Evolutionary conservation across 805 yeast species (phyloP).

Genomic region (Candida morakotiae): DNA sequence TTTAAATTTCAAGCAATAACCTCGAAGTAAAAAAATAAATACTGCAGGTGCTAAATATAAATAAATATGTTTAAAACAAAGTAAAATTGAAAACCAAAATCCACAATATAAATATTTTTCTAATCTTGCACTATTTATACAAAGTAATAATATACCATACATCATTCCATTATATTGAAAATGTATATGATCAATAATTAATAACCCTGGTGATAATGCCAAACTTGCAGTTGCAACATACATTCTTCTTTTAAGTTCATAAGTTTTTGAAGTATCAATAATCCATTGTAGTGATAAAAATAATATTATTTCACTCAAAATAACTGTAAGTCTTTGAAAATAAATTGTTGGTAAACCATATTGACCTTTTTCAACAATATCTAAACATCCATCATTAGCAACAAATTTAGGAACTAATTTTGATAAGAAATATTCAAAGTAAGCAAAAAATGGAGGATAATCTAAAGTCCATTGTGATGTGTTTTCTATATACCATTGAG

Average conservation of each 20-base stretch:
- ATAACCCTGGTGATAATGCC: conserved; percentile 82
- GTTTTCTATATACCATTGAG: conserved; percentile 77
- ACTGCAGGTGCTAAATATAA: conserved; percentile 93
- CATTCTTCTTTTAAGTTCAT: conserved; percentile 41
- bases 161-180: conserved; percentile 96
- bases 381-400: conserved; percentile 71
- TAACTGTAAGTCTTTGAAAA: conserved; percentile 80
- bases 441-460: conserved; percentile 97
- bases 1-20: conserved; percentile 56
- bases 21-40: conserved; percentile 71
- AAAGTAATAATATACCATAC: conserved; percentile 75
- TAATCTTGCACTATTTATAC: conserved; percentile 68
- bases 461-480: conserved; percentile 91
- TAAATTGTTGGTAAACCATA: conserved; percentile 77
- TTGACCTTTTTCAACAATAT: conserved; percentile 56
- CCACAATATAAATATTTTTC: conserved; percentile 58
- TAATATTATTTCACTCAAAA: conserved; percentile 68
- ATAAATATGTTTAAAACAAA: conserved; percentile 94
- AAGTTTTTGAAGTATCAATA: conserved; percentile 43
- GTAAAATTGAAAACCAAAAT: conserved; percentile 63
- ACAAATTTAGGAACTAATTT: conserved; percentile 65
- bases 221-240: conserved; percentile 80
- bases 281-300: conserved; percentile 70
- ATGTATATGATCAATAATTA: conserved; percentile 91
- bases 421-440: conserved; percentile 81